phyloP scores from a whole-genome alignment of 305 asterid species.

The Petunia hybrid region DNA sequence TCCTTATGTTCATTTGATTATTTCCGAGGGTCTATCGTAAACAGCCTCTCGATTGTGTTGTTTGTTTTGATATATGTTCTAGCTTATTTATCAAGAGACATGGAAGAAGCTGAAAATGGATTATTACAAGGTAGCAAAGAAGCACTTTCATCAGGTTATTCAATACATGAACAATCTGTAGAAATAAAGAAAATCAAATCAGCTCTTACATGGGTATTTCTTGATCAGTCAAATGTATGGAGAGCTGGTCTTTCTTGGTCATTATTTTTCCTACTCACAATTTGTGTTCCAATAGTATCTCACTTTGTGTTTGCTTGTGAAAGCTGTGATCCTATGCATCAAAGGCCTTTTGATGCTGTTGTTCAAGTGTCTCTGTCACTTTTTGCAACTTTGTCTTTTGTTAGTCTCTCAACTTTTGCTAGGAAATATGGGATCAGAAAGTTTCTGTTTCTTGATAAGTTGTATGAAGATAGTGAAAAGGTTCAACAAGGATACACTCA shows the following conservation, averaged over 20 bases:
- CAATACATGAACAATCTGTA: slow-evolving; percentile 40
- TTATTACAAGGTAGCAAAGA: slow-evolving; percentile 35
- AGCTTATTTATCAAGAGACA: slow-evolving; percentile 6
- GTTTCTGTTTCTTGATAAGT: slow-evolving; percentile 77
- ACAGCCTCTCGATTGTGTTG: not conserved
- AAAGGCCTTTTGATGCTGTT: slow-evolving; percentile 65
- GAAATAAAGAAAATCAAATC: slow-evolving; percentile 63
- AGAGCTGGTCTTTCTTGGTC: slow-evolving; percentile 82
- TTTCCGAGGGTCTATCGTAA: too few relatives aligned
- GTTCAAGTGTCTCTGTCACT: slow-evolving; percentile 71
- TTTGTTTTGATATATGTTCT: not conserved
- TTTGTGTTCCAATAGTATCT: slow-evolving; percentile 73
- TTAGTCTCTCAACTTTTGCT: slow-evolving; percentile 67
- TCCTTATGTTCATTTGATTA: slow-evolving; percentile 9
- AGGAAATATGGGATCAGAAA: slow-evolving; percentile 72
- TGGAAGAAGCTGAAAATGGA: slow-evolving; percentile 64
- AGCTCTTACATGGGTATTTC: slow-evolving; percentile 73
- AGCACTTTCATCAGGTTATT: slow-evolving; percentile 36
- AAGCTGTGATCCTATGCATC: slow-evolving; percentile 64
- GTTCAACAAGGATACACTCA: slow-evolving; percentile 70
- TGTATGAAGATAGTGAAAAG: slow-evolving; percentile 67
- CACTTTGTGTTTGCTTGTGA: slow-evolving; percentile 70
- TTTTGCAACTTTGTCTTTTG: slow-evolving; percentile 69
- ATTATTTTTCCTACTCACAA: slow-evolving; percentile 64
- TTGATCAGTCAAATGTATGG: slow-evolving; percentile 77